phyloP scores from a whole-genome alignment of 1,284 basidiomycete genomes.

The Puccinia horiana region DNA sequence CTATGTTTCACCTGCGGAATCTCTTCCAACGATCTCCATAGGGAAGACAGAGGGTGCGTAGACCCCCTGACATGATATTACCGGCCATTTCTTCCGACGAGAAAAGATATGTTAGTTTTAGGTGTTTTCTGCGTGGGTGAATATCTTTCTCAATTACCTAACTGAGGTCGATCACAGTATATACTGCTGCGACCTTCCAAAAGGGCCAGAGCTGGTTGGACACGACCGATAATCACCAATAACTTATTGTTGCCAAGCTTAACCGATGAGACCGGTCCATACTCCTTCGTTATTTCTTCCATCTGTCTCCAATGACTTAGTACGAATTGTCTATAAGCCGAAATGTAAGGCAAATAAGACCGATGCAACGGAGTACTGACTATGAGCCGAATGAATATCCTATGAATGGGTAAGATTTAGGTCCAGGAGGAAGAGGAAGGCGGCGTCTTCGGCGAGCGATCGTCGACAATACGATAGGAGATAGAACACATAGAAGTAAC shows the following conservation, averaged over 20 bases:
- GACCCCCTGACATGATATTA: constrained; percentile 52
- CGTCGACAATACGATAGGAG: constrained; percentile 16
- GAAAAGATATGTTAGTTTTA: not conserved
- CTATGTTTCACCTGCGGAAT: constrained; percentile 50
- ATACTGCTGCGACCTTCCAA: constrained; percentile 37
- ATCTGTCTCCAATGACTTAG: constrained; percentile 41
- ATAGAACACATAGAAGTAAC: constrained; percentile 18
- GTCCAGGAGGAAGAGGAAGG: constrained; percentile 43
- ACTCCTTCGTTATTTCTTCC: constrained; percentile 40
- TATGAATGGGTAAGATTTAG: constrained; percentile 30
- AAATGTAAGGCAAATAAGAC: not conserved
- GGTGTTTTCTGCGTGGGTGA: not conserved
- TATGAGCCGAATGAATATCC: constrained; percentile 45
- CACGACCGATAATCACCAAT: constrained; percentile 41
- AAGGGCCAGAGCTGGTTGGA: constrained; percentile 30
- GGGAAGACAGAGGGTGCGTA: constrained; percentile 52
- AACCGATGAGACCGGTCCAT: constrained; percentile 47
- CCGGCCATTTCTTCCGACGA: constrained; percentile 51
- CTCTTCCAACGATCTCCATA: constrained; percentile 52
- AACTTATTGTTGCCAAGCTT: constrained; percentile 31
- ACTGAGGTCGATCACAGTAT: constrained; percentile 40
- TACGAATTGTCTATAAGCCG: not conserved
- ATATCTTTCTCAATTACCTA: constrained; percentile 1
- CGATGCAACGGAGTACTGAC: constrained; percentile 19
- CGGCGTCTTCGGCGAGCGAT: constrained; percentile 11